Evolutionary conservation across 768 basidiomycete species (phyloP), one percentile per base, ranked within the genome.

Genomic region (Tylopilus balloui): DNA sequence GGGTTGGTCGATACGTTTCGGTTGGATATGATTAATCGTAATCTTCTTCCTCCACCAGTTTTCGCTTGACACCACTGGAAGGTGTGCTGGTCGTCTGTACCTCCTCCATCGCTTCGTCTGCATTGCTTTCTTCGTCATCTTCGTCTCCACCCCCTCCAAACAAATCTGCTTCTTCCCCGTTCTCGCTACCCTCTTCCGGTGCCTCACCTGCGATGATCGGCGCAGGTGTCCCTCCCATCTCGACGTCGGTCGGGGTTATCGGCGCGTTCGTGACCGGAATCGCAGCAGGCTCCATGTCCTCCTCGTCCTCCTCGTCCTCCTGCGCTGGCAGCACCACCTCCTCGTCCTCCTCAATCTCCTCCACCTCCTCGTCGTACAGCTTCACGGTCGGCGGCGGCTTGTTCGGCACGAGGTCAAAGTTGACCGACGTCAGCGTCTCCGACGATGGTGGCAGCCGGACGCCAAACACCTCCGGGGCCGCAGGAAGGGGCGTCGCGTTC

Each of bases 391-490:
- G 87, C 3, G 90, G 88, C 1, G 89, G 86, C 64, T 84, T 83
- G 67, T 88, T 91, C 11, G 91, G 88, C 5, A 92, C 75, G 52
- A 92, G 78, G 61, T 92, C 87, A 71, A 92, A 92, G 74, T 92
- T 85, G 55, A 92, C 80, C 19, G 83, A 72, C 14, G 87, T 86
- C 39, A 92, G 76, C 49, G 86, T 84, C 11, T 92, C 86, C n/a
- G 62, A 55, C 20, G 69, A 47, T 12, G 78, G 77, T 2, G 90
- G 90, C n/a, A 92, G 70, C 17, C 90, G 83, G 42, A 92, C 82
- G 29, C 90, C 90, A 67, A 91, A 92, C 3, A 89, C 84, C 67
- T 92, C 90, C 6, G 87, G 86, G n/a, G 92, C 88, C 2, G 86
- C 67, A 25, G 90, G 91, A 17, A 92, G 77, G 3, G 89, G 86